Evolutionary conservation across 345 rosid genomes (phyloP).

Genomic region (Sisymbrium irio): DNA sequence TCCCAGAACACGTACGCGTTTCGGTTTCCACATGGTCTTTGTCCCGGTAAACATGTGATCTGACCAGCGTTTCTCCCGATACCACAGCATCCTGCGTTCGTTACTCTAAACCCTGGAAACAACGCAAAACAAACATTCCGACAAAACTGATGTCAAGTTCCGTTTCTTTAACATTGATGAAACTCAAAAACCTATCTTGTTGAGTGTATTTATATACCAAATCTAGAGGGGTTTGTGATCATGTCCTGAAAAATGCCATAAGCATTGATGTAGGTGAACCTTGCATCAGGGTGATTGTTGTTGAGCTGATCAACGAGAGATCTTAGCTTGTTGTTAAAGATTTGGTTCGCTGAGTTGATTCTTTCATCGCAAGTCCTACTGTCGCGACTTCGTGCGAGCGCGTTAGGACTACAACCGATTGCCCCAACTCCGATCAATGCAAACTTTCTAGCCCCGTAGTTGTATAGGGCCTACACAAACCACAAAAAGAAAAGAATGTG

Average conservation of each 20-base stretch:
- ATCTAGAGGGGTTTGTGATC: conserved; percentile 31
- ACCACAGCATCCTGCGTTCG: conserved; percentile 70
- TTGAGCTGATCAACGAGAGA: conserved; percentile 55
- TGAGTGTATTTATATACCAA: conserved; percentile 22
- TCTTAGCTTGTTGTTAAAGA: conserved; percentile 53
- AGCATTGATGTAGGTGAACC: conserved; percentile 43
- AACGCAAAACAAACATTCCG: not conserved
- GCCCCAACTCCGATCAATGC: conserved; percentile 52
- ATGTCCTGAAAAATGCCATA: conserved; percentile 74
- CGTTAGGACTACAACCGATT: conserved; percentile 77
- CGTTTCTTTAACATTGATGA: not conserved
- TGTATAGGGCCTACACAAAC: conserved; percentile 45
- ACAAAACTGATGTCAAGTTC: not conserved
- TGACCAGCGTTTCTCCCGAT: conserved; percentile 79
- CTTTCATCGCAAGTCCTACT: conserved; percentile 38
- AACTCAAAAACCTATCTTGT: not conserved
- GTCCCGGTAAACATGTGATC: conserved; percentile 66
- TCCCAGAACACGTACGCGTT: conserved; percentile 68
- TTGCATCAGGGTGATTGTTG: conserved; percentile 45
- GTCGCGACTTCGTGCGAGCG: conserved; percentile 37
- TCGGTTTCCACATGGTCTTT: conserved; percentile 56
- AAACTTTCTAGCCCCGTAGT: conserved; percentile 62
- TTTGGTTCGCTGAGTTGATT: conserved; percentile 47
- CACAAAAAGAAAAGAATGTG: not conserved
- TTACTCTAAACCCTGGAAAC: conserved; percentile 51